These are phyloP conservation scores for Sisymbrium irio DNA, from an alignment of 345 rosid genomes.

Conservation along the genomic window DNA sequence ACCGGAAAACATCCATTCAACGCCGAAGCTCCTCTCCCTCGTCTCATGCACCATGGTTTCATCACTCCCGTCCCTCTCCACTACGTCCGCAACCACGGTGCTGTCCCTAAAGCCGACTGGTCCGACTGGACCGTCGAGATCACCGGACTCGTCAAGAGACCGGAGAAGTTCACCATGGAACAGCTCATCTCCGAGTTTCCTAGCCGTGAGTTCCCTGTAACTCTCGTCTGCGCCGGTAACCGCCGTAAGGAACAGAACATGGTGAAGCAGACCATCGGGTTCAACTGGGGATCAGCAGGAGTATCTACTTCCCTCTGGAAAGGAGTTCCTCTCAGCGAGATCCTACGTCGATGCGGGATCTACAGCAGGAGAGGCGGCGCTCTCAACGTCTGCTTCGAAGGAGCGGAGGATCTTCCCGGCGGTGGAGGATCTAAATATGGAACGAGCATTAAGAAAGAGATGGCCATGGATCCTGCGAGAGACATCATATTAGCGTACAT, in stretches of 20 bases:
- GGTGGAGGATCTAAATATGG: slow-evolving; percentile 96
- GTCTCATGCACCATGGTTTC: slow-evolving; percentile 94
- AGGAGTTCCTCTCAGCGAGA: slow-evolving; percentile 60
- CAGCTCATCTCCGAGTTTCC: slow-evolving; percentile 61
- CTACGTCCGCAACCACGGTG: slow-evolving; percentile 90
- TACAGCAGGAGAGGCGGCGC: slow-evolving; percentile 60
- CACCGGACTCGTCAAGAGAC: slow-evolving; percentile 70
- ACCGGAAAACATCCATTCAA: slow-evolving; percentile 97
- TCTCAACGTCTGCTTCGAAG: slow-evolving; percentile 86
- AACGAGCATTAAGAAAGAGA: slow-evolving; percentile 64
- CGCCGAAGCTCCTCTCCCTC: slow-evolving; percentile 69
- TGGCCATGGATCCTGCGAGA: slow-evolving; percentile 79
- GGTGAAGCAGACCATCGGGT: slow-evolving; percentile 78
- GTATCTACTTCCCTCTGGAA: slow-evolving; percentile 84
- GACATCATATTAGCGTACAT: slow-evolving; percentile 84
- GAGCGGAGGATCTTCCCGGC: slow-evolving; percentile 89
- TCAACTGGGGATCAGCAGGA: slow-evolving; percentile 93
- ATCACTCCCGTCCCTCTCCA: slow-evolving; percentile 93
- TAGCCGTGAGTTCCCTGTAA: slow-evolving; percentile 67
- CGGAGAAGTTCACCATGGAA: slow-evolving; percentile 71
- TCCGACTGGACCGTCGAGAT: slow-evolving; percentile 74
- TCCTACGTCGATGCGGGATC: slow-evolving; percentile 74
- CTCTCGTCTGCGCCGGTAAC: slow-evolving; percentile 91
- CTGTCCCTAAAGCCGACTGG: slow-evolving; percentile 71
- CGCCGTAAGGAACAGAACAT: slow-evolving; percentile 92